Percentiles rank a stretch among this genome's conserved stretches.
Conservation (phyloP, 108 stramenopile genomes). For the Discostella pseudostelligera region DNA sequence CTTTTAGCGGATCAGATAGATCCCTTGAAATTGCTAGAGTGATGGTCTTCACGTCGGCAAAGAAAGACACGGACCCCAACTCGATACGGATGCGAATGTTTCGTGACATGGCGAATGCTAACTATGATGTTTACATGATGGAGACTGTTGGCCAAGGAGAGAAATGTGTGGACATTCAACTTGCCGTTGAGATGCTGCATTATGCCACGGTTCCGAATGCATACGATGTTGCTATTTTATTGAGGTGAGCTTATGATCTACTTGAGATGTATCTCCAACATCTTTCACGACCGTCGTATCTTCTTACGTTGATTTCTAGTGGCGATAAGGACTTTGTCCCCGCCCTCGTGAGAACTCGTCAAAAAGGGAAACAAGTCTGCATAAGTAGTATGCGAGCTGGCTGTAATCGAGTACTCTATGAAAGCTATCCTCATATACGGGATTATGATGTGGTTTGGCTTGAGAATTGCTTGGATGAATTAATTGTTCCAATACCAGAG, state of each 20-base stretch:
- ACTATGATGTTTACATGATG: constrained; percentile 84
- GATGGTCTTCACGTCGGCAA: constrained; percentile 76
- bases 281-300: neutral
- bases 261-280: neutral
- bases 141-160: constrained; percentile 73
- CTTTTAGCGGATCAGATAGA: constrained; percentile 43
- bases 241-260: constrained; percentile 38
- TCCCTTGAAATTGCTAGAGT: constrained; percentile 79
- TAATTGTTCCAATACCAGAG: constrained; percentile 48
- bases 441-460: constrained; percentile 78
- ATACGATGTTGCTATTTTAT: constrained; percentile 82
- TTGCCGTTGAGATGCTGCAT: constrained; percentile 88
- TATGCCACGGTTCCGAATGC: constrained; percentile 84
- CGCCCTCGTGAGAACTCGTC: constrained; percentile 76
- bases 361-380: constrained; percentile 78
- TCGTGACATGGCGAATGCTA: constrained; percentile 67
- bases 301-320: constrained; percentile 4
- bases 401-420: constrained; percentile 63
- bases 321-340: constrained; percentile 90
- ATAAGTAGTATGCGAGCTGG: constrained; percentile 64
- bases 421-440: constrained; percentile 62
- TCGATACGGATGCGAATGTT: constrained; percentile 78
- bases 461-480: constrained; percentile 68
- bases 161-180: constrained; percentile 89
- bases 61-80: constrained; percentile 57